phyloP scores from a whole-genome alignment of 345 rosid species.

The Citrus medica region DNA sequence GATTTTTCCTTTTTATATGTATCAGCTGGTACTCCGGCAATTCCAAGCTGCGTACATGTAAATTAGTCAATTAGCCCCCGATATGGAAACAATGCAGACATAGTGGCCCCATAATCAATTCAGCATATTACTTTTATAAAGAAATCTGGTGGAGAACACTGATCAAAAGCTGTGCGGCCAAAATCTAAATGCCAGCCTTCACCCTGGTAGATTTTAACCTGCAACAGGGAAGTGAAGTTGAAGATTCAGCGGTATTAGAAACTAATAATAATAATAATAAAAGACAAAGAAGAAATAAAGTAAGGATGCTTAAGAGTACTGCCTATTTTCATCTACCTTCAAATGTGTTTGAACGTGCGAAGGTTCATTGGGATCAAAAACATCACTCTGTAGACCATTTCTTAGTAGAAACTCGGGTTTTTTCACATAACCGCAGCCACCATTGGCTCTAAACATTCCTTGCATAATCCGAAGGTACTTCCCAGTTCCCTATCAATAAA shows the following conservation, averaged over 20 bases:
- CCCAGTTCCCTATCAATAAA: conserved; percentile 51
- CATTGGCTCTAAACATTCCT: conserved; percentile 85
- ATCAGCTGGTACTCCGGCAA: conserved; percentile 52
- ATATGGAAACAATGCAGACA: not conserved
- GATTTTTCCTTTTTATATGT: conserved; percentile 11
- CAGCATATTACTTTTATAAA: conserved; percentile 46
- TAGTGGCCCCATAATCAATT: not conserved
- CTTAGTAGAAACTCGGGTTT: conserved; percentile 64
- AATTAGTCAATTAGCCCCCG: not conserved
- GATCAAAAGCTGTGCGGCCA: conserved; percentile 58
- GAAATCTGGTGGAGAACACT: conserved; percentile 86
- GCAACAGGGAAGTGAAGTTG: conserved; percentile 7
- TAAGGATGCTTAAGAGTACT: not conserved
- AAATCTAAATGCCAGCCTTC: conserved; percentile 90
- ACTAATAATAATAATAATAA: no score
- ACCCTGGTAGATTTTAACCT: conserved; percentile 73
- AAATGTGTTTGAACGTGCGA: conserved; percentile 41
- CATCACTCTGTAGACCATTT: conserved; percentile 21
- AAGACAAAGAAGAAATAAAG: not conserved
- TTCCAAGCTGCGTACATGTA: conserved; percentile 38
- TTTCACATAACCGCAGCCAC: conserved; percentile 82
- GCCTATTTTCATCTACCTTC: conserved; percentile 33
- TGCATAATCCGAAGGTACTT: conserved; percentile 77
- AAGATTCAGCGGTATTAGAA: conserved; percentile 5
- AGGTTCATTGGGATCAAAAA: conserved; percentile 47